Base-by-base conservation (phyloP, 2,329 filamentous ascomycete genomes). In the Verticillium albo-atrum region DNA sequence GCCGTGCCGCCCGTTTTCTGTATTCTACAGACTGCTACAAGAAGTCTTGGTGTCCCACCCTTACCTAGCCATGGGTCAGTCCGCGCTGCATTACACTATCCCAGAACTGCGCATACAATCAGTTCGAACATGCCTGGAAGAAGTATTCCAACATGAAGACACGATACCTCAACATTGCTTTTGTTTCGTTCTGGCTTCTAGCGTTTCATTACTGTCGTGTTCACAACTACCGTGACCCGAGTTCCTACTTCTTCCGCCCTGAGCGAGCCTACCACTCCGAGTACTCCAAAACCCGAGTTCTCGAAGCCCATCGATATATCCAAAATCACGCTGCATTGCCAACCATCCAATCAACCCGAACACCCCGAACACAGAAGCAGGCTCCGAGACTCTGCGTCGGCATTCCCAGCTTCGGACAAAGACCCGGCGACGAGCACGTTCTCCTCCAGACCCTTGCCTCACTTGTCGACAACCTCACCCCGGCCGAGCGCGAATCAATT, bases 401-500 rank as follows among this genome's bases (percentile, higher is more conserved):
- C 35, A 71, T 74, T n/a, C 72, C 72, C 12, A 72, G 68, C 62
- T 63, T 74, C 42, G 72, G 71, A 59, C 69, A 71, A n/a, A 70
- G 67, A 12, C 61, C 63, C 26, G 64, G 68, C 10, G 68, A 67
- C 2, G 30, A 47, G 15, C n/a, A 47, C 20, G 20, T 20, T 6
- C 72, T 72, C 50, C 63, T 74, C 7, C 61, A 63, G 2, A 65
- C 66, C 34, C 60, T 74, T n/a, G 70, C 67, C 5, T 71, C 68
- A 9, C 68, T 75, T 17, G 63, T 69, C 25, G 70, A 74, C 57
- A 65, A 64, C 2, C 62, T 75, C 10, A 68, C 66, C 14, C 62
- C 66, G 4, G 64, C 64, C 20, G 70, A 75, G 55, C 69, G 73
- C n/a, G 64, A 63, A 6, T 64, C 65, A 27, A 66, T 75, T 6